Evolutionary conservation across 352 stramenopile genomes (phyloP).

Genomic region (Globisporangium paroecandrum): DNA sequence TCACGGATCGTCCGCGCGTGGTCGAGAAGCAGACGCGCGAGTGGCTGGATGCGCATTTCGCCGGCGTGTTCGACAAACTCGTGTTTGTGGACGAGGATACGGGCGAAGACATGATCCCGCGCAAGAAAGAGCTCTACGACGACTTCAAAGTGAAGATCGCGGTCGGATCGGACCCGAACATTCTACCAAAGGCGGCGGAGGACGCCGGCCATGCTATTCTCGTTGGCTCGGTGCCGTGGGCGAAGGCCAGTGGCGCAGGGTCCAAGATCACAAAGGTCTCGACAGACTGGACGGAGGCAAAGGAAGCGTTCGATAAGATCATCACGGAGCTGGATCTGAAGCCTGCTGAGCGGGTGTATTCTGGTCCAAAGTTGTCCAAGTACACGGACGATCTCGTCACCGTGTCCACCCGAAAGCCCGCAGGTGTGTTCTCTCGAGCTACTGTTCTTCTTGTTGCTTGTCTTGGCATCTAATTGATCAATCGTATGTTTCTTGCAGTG

Average conservation of each 20-base stretch:
- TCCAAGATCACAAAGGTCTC: not conserved
- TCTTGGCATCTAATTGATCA: not conserved
- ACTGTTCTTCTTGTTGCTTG: not conserved
- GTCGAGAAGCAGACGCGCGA: conserved; percentile 70
- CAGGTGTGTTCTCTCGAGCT: conserved; percentile 31
- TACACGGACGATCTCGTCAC: conserved; percentile 76
- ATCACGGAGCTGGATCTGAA: conserved; percentile 46
- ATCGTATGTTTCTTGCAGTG: conserved; percentile 22
- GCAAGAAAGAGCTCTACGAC: conserved; percentile 59
- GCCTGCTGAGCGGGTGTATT: conserved; percentile 34
- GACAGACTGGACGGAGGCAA: conserved; percentile 20
- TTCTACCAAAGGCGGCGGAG: conserved; percentile 27
- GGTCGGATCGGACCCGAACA: conserved; percentile 34
- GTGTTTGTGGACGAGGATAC: conserved; percentile 56
- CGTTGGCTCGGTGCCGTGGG: conserved; percentile 60
- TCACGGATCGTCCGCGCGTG: conserved; percentile 53
- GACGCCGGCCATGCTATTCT: conserved; percentile 32
- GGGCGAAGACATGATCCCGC: conserved; percentile 31
- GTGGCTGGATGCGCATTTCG: conserved; percentile 65
- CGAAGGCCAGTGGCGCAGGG: conserved; percentile 1
- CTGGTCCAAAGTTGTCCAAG: conserved; percentile 53
- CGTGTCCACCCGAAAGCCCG: conserved; percentile 62
- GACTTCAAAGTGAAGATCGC: conserved; percentile 66
- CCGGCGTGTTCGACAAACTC: conserved; percentile 71
- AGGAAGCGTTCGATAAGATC: conserved; percentile 34